Base-by-base conservation (phyloP, 2,329 filamentous ascomycete species). In the Fusarium pseudoanthophilum region DNA sequence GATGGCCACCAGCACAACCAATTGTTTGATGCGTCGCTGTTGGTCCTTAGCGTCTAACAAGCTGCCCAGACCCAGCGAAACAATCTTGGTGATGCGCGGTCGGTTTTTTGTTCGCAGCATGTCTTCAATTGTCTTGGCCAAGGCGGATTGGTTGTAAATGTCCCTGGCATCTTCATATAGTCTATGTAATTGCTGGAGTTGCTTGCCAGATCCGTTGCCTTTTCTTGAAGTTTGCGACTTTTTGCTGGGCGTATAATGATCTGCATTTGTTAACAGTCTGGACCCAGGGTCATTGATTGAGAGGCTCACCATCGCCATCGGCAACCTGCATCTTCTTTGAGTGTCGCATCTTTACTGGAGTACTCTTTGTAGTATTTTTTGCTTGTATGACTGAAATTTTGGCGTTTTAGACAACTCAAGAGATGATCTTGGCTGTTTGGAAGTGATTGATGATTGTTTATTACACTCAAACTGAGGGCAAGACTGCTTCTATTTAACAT, bases 11-110 rank as follows among this genome's bases (percentile, higher is more conserved):
- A 77, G 69, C 30, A 78, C 64, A 6, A 74, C 75, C 8, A 77
- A 63, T 55, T 77, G 75, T 37, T 77, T 77, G 2, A 77, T 69
- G 14, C 75, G 70, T 20, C 75, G 75, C 28, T 62, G 60, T 32
- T 77, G 75, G 46, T 78, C 72, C 20, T 74, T 77, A 10, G 74
- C 64, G 45, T 73, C 63, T 3, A 67, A 30, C 7, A 77, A 37
- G 18, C 73, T 77, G 37, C 75, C 75, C 24, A 77, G 43, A 7
- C 75, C 75, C 9, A 77, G 37, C 14, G 75, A 77, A 7, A 77
- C 59, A 5, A 66, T 63, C 37, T 60, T 73, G 11, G 65, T 77
- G 16, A 77, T 67, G 24, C 58, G 60, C 3, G 75, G 71, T 21
- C 69, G 64, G 28, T 55, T 68, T 30, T 77, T 75, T 2, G 67